Conservation (phyloP, 768 basidiomycete genomes). For the Naganishia antarctica region DNA sequence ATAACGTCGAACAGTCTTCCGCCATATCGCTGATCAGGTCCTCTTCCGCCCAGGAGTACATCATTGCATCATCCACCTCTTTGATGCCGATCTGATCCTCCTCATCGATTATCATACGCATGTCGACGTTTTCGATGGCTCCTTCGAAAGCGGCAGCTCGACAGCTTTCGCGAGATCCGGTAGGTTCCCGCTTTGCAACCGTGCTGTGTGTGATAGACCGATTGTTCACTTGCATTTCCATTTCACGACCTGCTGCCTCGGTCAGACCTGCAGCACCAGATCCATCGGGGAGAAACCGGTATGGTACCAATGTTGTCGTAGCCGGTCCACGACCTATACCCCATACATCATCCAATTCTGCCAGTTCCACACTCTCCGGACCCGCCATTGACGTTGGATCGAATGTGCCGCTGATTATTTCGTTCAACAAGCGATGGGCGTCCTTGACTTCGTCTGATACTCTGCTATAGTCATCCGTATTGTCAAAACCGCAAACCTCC, state of each 20-base stretch:
- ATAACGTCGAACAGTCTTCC: neutral
- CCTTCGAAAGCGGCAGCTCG: too few relatives aligned
- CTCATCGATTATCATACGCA: neutral
- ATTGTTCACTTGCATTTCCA: too few relatives aligned
- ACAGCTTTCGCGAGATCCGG: too few relatives aligned
- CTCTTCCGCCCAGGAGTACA: neutral
- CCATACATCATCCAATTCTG: constrained; percentile 24
- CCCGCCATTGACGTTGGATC: neutral
- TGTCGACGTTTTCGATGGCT: neutral
- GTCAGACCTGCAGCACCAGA: too few relatives aligned
- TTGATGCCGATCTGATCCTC: constrained; percentile 11
- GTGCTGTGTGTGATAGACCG: too few relatives aligned
- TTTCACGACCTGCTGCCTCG: too few relatives aligned
- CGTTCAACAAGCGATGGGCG: neutral
- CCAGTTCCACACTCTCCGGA: constrained; percentile 27
- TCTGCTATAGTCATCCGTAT: neutral
- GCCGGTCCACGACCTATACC: too few relatives aligned
- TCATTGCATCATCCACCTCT: constrained; percentile 9
- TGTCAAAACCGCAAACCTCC: neutral
- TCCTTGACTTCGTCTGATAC: neutral
- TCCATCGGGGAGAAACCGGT: too few relatives aligned
- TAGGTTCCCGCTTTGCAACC: too few relatives aligned
- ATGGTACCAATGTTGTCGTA: too few relatives aligned
- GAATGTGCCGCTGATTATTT: too few relatives aligned
- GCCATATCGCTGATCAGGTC: neutral